Conservation (phyloP, 2,329 filamentous ascomycete genomes). For the Cordyceps cicadae region DNA sequence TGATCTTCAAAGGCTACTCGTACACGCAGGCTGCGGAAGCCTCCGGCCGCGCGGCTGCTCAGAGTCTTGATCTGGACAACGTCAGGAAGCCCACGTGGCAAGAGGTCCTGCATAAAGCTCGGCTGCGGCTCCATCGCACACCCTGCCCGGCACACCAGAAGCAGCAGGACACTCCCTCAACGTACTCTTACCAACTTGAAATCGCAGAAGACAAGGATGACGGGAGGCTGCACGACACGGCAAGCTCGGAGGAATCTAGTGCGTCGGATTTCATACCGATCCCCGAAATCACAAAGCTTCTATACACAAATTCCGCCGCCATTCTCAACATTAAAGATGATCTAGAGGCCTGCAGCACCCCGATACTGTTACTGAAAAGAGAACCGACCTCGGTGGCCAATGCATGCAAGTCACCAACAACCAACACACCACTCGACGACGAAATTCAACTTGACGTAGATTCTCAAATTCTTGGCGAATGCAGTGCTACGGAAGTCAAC, state of each 20-base stretch:
- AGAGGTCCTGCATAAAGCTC: constrained; percentile 89
- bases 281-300: constrained; percentile 70
- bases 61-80: background rate
- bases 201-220: constrained; percentile 72
- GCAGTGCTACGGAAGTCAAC: too few species aligned
- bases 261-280: constrained; percentile 47
- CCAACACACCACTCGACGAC: background rate
- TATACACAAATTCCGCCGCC: constrained; percentile 85
- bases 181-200: constrained; percentile 71
- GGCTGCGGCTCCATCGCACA: constrained; percentile 68
- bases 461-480: constrained; percentile 1
- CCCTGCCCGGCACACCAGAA: constrained; percentile 28
- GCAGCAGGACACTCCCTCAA: constrained; percentile 11
- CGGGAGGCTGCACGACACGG: constrained; percentile 42
- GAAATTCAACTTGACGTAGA: background rate
- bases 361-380: constrained; percentile 66
- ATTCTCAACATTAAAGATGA: constrained; percentile 67
- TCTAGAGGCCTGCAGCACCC: constrained; percentile 33
- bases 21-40: constrained; percentile 17
- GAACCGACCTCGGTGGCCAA: constrained; percentile 56
- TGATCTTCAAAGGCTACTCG: constrained; percentile 81
- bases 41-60: background rate
- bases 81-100: constrained; percentile 76
- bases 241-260: constrained; percentile 30
- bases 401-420: constrained; percentile 17